phyloP scores from a whole-genome alignment of 2,329 filamentous ascomycete genomes.

The Teratosphaeria nubilosa region DNA sequence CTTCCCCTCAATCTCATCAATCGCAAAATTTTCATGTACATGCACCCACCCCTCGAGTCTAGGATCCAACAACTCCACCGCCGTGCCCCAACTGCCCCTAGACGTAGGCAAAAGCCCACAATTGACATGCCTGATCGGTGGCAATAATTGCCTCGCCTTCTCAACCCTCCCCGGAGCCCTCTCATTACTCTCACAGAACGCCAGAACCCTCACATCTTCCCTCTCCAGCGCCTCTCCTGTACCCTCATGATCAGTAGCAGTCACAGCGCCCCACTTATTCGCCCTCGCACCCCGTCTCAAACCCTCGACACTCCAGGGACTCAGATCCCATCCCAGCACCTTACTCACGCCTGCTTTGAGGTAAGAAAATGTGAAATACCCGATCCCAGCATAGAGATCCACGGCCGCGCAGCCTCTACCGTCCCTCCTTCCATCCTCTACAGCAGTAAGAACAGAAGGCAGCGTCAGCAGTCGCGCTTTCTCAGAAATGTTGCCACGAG shows the following conservation, averaged over 20 bases:
- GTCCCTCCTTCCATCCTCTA: conserved; percentile 24
- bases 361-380: conserved; percentile 88
- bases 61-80: conserved; percentile 38
- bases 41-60: conserved; percentile 46
- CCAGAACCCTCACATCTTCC: conserved; percentile 20
- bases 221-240: conserved; percentile 2
- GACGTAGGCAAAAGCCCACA: conserved; percentile 48
- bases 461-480: conserved; percentile 62
- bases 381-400: conserved; percentile 86
- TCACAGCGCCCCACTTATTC: conserved; percentile 30
- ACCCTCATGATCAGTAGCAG: conserved; percentile 1
- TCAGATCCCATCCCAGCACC: conserved; percentile 83
- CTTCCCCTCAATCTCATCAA: conserved; percentile 36
- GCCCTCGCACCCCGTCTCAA: conserved; percentile 29
- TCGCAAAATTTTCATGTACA: conserved; percentile 50
- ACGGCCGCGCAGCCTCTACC: conserved; percentile 34
- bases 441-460: conserved; percentile 21
- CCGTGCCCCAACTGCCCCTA: conserved; percentile 37
- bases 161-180: conserved; percentile 22
- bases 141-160: conserved; percentile 13
- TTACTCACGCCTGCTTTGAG: conserved; percentile 54
- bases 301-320: conserved; percentile 44
- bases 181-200: conserved; percentile 34
- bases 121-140: conserved; percentile 47
- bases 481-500: conserved; percentile 78